Conservation (phyloP, 441 rosid genomes). For the Pelargonium cotyledonis region DNA sequence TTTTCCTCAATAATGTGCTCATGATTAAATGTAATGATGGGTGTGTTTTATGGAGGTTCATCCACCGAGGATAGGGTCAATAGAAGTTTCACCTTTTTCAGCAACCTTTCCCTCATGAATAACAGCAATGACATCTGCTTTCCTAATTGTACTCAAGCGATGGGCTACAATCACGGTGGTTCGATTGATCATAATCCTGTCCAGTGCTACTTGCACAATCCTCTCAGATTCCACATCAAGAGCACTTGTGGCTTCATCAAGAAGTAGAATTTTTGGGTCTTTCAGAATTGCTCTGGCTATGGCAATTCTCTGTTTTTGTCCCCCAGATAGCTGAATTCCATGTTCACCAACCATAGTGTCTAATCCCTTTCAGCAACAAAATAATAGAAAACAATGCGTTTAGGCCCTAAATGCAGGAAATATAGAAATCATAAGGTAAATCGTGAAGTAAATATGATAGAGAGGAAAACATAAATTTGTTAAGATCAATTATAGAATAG, state of each 20-base stretch:
- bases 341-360: constrained; percentile 78
- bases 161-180: constrained; percentile 79
- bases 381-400: not conserved
- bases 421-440: not conserved
- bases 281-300: constrained; percentile 79
- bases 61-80: not conserved
- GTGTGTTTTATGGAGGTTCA: too few species aligned
- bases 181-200: constrained; percentile 46
- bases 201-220: constrained; percentile 63
- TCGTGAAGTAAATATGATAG: not conserved
- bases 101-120: constrained; percentile 58
- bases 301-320: constrained; percentile 80
- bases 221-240: constrained; percentile 70
- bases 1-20: too few species aligned
- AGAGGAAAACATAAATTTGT: constrained; percentile 8
- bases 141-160: constrained; percentile 59
- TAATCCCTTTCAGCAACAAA: constrained; percentile 31
- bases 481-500: not conserved
- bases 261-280: constrained; percentile 57
- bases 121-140: constrained; percentile 58
- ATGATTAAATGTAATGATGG: too few species aligned
- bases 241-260: constrained; percentile 80
- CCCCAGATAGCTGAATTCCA: constrained; percentile 72
- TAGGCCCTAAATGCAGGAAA: constrained; percentile 22
- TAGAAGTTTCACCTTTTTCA: constrained; percentile 44